Conservation (phyloP, 2,329 filamentous ascomycete species). For the Diaporthe sp. region DNA sequence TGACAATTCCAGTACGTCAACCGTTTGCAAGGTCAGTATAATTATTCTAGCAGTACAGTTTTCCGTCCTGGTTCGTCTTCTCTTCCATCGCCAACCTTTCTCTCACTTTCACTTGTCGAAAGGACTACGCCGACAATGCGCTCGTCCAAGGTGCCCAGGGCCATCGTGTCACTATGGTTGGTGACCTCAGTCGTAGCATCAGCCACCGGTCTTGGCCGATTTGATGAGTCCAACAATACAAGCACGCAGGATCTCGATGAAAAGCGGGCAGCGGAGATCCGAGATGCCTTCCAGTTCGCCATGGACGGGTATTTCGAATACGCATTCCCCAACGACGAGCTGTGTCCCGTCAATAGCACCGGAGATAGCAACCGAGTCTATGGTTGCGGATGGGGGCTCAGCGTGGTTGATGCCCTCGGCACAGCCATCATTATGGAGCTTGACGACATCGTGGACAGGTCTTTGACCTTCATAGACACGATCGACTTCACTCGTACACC, state of each 20-base stretch:
- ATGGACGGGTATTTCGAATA: constrained; percentile 30
- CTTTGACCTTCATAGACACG: constrained; percentile 11
- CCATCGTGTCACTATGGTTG: background rate
- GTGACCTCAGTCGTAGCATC: background rate
- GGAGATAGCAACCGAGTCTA: constrained; percentile 26
- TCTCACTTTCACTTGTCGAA: background rate
- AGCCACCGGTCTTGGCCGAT: background rate
- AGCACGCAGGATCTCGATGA: background rate
- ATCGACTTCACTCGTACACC: constrained; percentile 30
- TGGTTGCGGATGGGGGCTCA: constrained; percentile 24
- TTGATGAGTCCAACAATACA: background rate
- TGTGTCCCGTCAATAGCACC: constrained; percentile 15
- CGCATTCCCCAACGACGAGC: constrained; percentile 28
- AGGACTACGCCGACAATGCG: background rate
- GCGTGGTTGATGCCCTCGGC: constrained; percentile 13
- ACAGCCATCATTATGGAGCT: constrained; percentile 29
- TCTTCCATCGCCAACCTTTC: background rate
- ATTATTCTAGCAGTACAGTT: background rate
- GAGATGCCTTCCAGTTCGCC: constrained; percentile 27
- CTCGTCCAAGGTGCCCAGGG: background rate
- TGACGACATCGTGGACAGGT: constrained; percentile 6
- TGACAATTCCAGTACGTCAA: background rate
- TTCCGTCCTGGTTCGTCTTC: background rate
- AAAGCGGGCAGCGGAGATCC: constrained; percentile 1
- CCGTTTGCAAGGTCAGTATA: background rate